Percentiles rank a stretch among this genome's conserved stretches.
Conservation (phyloP, 495 filamentous ascomycete genomes). For the Penicillium canescens region DNA sequence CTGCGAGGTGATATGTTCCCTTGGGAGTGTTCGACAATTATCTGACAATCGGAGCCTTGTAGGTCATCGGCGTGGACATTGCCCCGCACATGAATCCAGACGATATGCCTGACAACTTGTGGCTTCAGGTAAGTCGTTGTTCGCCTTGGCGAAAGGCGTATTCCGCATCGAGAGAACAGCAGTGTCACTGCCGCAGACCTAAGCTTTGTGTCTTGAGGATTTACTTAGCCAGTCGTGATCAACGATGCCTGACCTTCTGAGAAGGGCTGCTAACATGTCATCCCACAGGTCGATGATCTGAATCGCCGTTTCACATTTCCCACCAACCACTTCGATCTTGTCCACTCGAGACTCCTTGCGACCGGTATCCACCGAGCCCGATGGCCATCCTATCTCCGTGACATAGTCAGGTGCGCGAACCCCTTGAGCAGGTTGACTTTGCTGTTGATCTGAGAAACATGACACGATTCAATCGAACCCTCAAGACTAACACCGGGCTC, state of each 20-base stretch:
- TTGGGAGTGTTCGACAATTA: not conserved
- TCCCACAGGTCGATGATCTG: slow-evolving; percentile 67
- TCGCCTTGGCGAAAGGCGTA: not conserved
- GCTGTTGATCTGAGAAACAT: not conserved
- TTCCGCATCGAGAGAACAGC: not conserved
- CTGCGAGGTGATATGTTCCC: slow-evolving; percentile 60
- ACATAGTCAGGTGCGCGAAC: slow-evolving; percentile 62
- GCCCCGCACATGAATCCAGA: slow-evolving; percentile 73
- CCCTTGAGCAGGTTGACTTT: not conserved
- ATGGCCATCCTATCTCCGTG: slow-evolving; percentile 79
- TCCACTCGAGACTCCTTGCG: slow-evolving; percentile 81
- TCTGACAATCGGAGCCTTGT: slow-evolving; percentile 23
- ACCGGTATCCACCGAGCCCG: slow-evolving; percentile 72
- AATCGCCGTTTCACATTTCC: slow-evolving; percentile 76
- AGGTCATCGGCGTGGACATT: slow-evolving; percentile 85
- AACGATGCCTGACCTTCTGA: not conserved
- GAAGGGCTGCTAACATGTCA: slow-evolving; percentile 28
- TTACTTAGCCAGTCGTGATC: not conserved
- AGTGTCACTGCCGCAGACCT: not conserved
- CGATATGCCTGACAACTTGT: slow-evolving; percentile 66
- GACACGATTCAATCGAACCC: not conserved
- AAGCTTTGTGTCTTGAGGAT: not conserved
- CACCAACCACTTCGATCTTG: slow-evolving; percentile 79
- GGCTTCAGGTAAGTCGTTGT: slow-evolving; percentile 57
- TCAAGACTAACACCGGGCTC: slow-evolving; percentile 18